Evolutionary conservation across 768 basidiomycete genomes (phyloP), one percentile per base, ranked within the genome.

Genomic region (Neoboletus subvelutipes): DNA sequence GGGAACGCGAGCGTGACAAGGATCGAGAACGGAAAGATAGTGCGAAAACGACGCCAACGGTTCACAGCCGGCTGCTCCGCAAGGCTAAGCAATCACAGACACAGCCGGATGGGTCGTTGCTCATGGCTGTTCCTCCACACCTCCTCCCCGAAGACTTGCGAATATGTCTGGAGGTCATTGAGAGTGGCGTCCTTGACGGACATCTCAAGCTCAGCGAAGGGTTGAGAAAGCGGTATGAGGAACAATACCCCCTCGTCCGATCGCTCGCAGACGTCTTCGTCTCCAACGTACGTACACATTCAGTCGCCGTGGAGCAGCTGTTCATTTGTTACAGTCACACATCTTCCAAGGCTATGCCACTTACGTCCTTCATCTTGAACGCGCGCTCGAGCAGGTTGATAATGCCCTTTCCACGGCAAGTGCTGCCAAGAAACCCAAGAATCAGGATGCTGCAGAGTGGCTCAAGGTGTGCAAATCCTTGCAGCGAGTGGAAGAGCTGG

Each of bases 241-340:
- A 97, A 63, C 95, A 98, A 63, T 98, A 90, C 68, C 95, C 95
- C 15, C 80, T 98, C 36, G 95, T 98, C 36, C 81, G 95, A 51
- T 90, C 88, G 29, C 80, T 98, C 39, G 94, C 95, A 53, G 95
- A 98, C 65, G 92, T 98, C n/a, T 98, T 98, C 73, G 90, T 94
- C 24, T 83, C 87, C 11, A 93, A 92, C 75, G 94, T 96, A 70
- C 74, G 90, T 80, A 48, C 20, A 67, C 54, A n/a, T 56, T 50
- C 24, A 4, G 50, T 59, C 26, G 47, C 15, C 22, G 7, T 42
- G 45, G 58, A 34, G 55, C 56, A 58, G 31, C 58, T 50, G 31
- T 66, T 69, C 18, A 67, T 67, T 52, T 57, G 62, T 37, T 53
- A 9, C 70, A 96, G 94, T 91, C 93, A 18, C 90, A 93, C 70